Evolutionary conservation across 2,329 filamentous ascomycete species (phyloP).

Genomic region (Botrytis cinerea): DNA sequence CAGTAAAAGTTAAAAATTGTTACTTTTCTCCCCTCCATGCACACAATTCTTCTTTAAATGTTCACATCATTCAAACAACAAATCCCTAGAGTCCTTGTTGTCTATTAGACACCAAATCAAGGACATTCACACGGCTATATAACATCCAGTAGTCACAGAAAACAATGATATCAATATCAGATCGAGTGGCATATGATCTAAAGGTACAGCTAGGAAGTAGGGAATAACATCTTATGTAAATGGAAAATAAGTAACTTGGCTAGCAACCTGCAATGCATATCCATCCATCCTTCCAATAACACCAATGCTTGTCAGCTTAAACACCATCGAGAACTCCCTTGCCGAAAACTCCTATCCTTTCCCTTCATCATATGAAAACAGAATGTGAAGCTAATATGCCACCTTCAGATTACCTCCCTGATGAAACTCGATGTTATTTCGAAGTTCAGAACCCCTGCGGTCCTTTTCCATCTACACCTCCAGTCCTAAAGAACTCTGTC

Average conservation of each 20-base stretch:
- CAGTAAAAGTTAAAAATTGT: background rate
- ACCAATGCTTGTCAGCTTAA: conserved; percentile 20
- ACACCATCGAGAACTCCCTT: conserved; percentile 1
- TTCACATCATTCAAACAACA: background rate
- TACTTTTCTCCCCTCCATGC: background rate
- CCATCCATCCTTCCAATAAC: conserved; percentile 9
- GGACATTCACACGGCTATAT: background rate
- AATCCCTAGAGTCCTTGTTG: background rate
- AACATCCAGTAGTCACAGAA: background rate
- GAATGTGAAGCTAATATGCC: background rate
- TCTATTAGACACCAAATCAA: background rate
- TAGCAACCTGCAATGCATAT: conserved; percentile 14
- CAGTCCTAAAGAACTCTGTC: conserved; percentile 57
- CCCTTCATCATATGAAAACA: background rate
- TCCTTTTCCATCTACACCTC: conserved; percentile 48
- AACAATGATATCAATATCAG: background rate
- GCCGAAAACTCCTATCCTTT: conserved; percentile 15
- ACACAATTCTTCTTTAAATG: background rate
- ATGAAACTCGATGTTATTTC: background rate
- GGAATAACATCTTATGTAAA: conserved; percentile 8
- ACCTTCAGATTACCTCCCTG: background rate
- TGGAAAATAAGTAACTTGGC: background rate
- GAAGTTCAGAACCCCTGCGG: conserved; percentile 34
- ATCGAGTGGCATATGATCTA: conserved; percentile 20
- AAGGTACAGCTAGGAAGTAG: conserved; percentile 1